Evolutionary conservation across 805 yeast species (phyloP), one percentile per base, ranked within the genome.

Genomic region (Metschnikowia gelsemii): DNA sequence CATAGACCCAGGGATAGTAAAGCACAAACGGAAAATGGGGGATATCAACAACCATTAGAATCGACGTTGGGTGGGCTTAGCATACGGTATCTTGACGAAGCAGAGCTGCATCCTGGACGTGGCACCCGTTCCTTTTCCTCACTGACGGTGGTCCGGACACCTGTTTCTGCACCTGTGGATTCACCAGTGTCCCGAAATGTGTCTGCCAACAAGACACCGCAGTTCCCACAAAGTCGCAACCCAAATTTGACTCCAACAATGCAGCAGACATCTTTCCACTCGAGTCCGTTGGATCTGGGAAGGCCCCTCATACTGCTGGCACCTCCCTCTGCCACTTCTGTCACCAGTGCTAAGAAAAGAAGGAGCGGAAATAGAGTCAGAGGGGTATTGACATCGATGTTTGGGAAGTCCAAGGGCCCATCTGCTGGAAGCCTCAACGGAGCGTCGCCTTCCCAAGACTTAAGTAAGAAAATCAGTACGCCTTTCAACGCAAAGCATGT

Each of bases 401-500:
- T 78, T 49, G 66, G 40, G 63, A 73, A 29, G 58, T 60, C 6
- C 50, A 54, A 29, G 22, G 17, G n/a, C 19, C 17, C 16, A 4
- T 35, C 40, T 5, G 12, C 40, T 11, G 20, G 27, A 1, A 17
- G 23, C 20, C 19, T 35, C 8, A 29, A 35, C 16, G n/a, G n/a
- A n/a, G 30, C 42, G 8, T 26, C 48, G 6, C 30, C 50, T 2
- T 49, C 53, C 19, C 49, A 55, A 18, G 48, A 53, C 23, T 41
- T 50, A 19, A 67, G 63, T 54, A 67, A 68, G 68, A 80, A 80
- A 51, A 93, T 91, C 37, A 86, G 96, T n/a, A 82, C 88, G 0
- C 99, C 99, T 0, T 88, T 84, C 61, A 88, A 87, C 56, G 84
- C 93, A 13, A 82, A 87, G 57, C 96, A 90, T 57, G 84, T 88